Base-by-base conservation (phyloP, 2,329 filamentous ascomycete genomes). In the Fusarium praegraminearum region DNA sequence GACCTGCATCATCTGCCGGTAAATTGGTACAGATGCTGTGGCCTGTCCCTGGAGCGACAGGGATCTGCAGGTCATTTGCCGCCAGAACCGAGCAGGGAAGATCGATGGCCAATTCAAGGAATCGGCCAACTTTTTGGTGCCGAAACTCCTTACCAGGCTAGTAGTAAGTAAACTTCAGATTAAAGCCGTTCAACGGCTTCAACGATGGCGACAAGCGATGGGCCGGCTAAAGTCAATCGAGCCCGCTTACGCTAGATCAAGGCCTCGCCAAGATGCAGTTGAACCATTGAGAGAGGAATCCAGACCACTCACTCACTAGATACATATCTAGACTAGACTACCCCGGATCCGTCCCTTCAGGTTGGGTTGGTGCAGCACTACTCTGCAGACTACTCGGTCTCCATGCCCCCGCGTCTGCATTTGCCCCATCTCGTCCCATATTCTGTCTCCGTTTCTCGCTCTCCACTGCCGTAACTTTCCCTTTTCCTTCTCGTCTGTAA, bases 381-480 rank as follows among this genome's bases (percentile, higher is more conserved):
- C 20, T 22, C 20, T 22, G 20, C 20, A 22, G 20, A 22, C 20
- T 22, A 22, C 20, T 22, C 20, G 20, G 20, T 22, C 20, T 51
- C 35, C 28, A 33, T 62, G 32, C 57, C 46, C 49, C 59, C 57
- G 57, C 57, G 47, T 32, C 45, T 20, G 28, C 33, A 53, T 33
- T 45, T 46, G 30, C 30, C 33, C 43, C 38, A 45, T 35, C 36
- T 55, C 30, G 18, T 32, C 9, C 15, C 22, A 24, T 26, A 36
- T 40, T 26, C 26, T 36, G 18, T n/a, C 22, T 53, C 44, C 12
- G 4, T 33, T 13, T 26, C 22, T 50, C 35, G 8, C 43, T 45
- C 53, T 43, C 55, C 54, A 41, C 53, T 9, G 11, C 11, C 32
- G 33, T 38, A 45, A 59, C 40, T 44, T 54, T 32, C 41, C 40